Percentiles rank a stretch among this genome's conserved stretches.
Conservation (phyloP, 2,329 filamentous ascomycete species). For the Thelonectria discophora region DNA sequence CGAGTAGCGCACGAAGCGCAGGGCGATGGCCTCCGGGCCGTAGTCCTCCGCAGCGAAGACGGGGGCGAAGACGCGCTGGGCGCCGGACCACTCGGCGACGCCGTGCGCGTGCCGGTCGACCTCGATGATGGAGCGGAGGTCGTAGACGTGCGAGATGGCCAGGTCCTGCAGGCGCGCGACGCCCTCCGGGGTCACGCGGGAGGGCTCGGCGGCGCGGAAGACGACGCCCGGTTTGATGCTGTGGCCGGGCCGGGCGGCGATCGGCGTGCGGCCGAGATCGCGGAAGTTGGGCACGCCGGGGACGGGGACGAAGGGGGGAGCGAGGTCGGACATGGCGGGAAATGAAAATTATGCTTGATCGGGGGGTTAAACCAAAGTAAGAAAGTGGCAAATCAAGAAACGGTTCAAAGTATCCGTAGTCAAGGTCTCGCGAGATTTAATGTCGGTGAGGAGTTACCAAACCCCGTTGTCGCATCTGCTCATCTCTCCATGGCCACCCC, state of each 20-base stretch:
- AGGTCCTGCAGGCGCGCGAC: conserved; percentile 60
- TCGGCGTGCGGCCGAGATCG: conserved; percentile 66
- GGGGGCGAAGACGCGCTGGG: conserved; percentile 64
- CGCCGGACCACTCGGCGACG: conserved; percentile 50
- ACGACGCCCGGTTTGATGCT: conserved; percentile 66
- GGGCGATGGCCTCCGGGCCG: conserved; percentile 68
- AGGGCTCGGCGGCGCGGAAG: conserved; percentile 76
- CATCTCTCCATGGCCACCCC: conserved; percentile 4
- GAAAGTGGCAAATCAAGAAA: neutral
- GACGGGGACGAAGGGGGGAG: conserved; percentile 60
- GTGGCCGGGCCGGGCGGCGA: conserved; percentile 59
- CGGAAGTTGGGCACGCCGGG: conserved; percentile 73
- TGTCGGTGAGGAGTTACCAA: conserved; percentile 3
- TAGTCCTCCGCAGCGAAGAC: conserved; percentile 72
- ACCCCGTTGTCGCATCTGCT: conserved; percentile 10
- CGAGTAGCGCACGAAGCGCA: conserved; percentile 69
- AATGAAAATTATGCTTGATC: neutral
- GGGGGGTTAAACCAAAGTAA: too few relatives aligned
- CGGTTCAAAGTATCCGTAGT: neutral
- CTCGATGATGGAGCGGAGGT: conserved; percentile 71
- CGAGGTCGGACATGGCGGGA: conserved; percentile 34
- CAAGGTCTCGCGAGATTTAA: neutral
- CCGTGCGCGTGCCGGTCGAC: conserved; percentile 55
- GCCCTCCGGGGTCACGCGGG: conserved; percentile 63
- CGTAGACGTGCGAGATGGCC: conserved; percentile 72